These are phyloP conservation scores for Daldinia concentrica DNA, from an alignment of 495 filamentous ascomycete species.

Conservation along the genomic window DNA sequence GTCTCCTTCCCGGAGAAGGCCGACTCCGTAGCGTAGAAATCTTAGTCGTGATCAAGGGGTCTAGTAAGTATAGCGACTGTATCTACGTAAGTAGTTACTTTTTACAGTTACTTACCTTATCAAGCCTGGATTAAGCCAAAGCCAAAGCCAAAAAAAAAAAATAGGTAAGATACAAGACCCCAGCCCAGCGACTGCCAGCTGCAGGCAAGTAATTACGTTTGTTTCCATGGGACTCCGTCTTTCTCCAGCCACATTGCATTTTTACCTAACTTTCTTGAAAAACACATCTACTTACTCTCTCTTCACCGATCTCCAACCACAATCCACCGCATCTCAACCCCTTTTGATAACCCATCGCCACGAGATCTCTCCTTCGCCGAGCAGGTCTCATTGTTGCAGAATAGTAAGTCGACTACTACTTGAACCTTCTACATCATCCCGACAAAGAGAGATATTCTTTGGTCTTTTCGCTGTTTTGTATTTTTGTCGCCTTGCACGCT, in stretches of 20 bases:
- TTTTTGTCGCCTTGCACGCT: slow-evolving; percentile 6
- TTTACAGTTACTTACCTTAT: slow-evolving; percentile 21
- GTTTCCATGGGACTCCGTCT: slow-evolving; percentile 29
- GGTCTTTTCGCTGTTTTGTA: slow-evolving; percentile 28
- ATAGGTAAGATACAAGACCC: background rate
- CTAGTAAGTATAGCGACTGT: background rate
- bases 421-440: background rate
- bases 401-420: slow-evolving; percentile 42
- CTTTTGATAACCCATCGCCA: slow-evolving; percentile 49
- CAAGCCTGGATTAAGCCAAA: slow-evolving; percentile 17
- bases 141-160: slow-evolving; percentile 2
- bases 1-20: slow-evolving; percentile 28
- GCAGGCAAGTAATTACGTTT: slow-evolving; percentile 35
- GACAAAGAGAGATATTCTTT: slow-evolving; percentile 38
- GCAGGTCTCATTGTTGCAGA: slow-evolving; percentile 50
- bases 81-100: background rate
- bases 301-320: slow-evolving; percentile 49
- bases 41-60: background rate
- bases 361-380: slow-evolving; percentile 51
- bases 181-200: slow-evolving; percentile 19
- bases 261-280: slow-evolving; percentile 49
- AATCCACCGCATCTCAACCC: slow-evolving; percentile 42
- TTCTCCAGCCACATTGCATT: slow-evolving; percentile 48
- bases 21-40: background rate
- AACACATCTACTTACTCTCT: slow-evolving; percentile 44